Base-by-base conservation (phyloP, 148 eudicot genomes). In the Linanthus parryae region DNA sequence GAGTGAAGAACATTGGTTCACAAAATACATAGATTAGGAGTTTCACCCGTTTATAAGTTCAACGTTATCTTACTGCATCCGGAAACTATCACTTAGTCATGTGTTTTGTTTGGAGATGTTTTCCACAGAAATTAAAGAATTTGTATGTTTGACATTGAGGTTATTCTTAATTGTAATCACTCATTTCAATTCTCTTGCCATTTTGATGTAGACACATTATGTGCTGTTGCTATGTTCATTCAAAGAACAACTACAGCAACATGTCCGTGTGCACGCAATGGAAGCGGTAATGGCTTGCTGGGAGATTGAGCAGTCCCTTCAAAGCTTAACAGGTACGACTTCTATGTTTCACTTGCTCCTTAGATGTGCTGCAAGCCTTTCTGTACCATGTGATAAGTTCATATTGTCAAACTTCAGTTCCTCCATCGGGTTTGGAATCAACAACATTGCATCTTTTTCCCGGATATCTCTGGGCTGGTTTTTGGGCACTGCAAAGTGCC, bases 271-370 rank as follows among this genome's bases (percentile, higher is more conserved):
- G 38, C 97, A 88, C 65, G 97, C 97, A 62, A 88, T 88, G 97
- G 97, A 88, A 69, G 94, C 97, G 28, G 97, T 88, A 45, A 88
- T 88, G 97, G 97, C 97, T 39, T 88, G 97, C 69, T 88, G 97
- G 97, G 97, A 88, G 73, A 77, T 88, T 43, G 97, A 88, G 48
- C 97, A 84, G 63, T 88, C 97, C 52, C 80, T 88, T 45, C 97
- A 88, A 75, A 84, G 94, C 79, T 75, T 88, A 69, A 88, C 97
- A 68, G 97, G 94, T 84, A 42, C 44, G 24, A 1, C 18, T 21
- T 28, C 43, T 29, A 3, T 36, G n/a, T 24, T 35, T 57, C 2
- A 8, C 28, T 20, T 29, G n/a, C n/a, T n/a, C n/a, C n/a, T n/a
- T n/a, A n/a, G n/a, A n/a, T n/a, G n/a, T n/a, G n/a, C n/a, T n/a